A percentile compares a stretch with the other conserved stretches of the same genome.
Evolutionary conservation across 306 rosid species (phyloP).

Genomic region (Trifolium dubium): DNA sequence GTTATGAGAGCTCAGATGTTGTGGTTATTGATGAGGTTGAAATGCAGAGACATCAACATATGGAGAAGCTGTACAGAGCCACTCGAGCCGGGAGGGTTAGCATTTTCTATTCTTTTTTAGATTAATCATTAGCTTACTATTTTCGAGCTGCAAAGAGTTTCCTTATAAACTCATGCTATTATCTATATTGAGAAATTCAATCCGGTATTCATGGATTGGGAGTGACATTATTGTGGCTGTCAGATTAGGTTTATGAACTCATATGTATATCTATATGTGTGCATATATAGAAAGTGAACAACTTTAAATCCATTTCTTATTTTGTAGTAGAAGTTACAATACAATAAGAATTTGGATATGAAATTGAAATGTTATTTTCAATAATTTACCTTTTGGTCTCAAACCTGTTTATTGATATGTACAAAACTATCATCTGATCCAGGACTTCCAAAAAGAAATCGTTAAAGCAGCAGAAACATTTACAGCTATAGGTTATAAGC

Average conservation of each 20-base stretch:
- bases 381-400: conserved; percentile 22
- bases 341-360: not conserved
- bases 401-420: conserved; percentile 30
- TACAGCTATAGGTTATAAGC: conserved; percentile 80
- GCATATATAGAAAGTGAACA: not conserved
- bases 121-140: conserved; percentile 29
- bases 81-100: conserved; percentile 90
- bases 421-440: conserved; percentile 42
- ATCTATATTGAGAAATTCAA: conserved; percentile 30
- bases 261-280: not conserved
- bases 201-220: conserved; percentile 16
- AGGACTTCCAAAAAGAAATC: conserved; percentile 94
- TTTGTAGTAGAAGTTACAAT: not conserved
- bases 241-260: conserved; percentile 3
- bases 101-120: not conserved
- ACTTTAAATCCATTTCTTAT: not conserved
- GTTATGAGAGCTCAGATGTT: conserved; percentile 89
- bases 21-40: conserved; percentile 93
- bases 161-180: not conserved
- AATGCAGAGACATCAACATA: conserved; percentile 94
- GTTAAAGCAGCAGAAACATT: conserved; percentile 88
- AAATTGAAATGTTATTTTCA: not conserved
- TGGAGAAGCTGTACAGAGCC: conserved; percentile 78
- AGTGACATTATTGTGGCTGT: conserved; percentile 31
- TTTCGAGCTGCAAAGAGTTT: conserved; percentile 32